Evolutionary conservation across 2,329 filamentous ascomycete genomes (phyloP), one percentile per base, ranked within the genome.

Genomic region (Verticillium nonalfalfae): DNA sequence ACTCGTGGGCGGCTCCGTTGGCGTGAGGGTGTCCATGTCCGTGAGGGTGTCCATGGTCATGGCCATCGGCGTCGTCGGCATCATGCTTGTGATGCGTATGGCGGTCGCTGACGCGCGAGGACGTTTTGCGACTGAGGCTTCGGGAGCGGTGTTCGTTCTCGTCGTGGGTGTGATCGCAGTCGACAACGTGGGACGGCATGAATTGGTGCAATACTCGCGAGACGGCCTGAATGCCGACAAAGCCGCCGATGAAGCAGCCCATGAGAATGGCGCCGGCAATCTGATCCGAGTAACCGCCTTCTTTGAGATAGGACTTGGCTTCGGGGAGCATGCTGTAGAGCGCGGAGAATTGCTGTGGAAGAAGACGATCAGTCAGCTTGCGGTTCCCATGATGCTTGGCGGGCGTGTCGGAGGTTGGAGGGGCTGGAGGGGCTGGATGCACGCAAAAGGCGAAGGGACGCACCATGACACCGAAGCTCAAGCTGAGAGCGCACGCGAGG

Each of bases 401-500:
- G 39, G n/a, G 39, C 5, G 14, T 31, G 39, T 21, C n/a, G 39
- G 15, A 45, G 39, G 26, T 31, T n/a, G 18, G 15, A 5, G 39
- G 39, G n/a, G 15, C 39, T 45, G 39, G 14, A 38, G 39, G 39
- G n/a, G 15, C 39, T 45, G 39, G 14, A 38, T 38, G 36, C 10
- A 38, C n/a, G 45, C 45, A 7, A 21, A 50, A n/a, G 1, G 52
- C 54, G 35, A n/a, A 50, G 7, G 45, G n/a, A 72, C 85, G 66
- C 75, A 97, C 93, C 93, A 99, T 96, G 56, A 98, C 93, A 54
- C 95, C 94, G 67, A 97, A 97, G 73, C 93, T 97, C 66, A 99
- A 77, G 75, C 93, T 97, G 63, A 98, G 77, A 0, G 94, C 97
- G 26, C 88, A 87, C 1, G 93, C 93, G 4, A 97, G 81, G 72